phyloP scores from a whole-genome alignment of 208 protist species.

The Trypanosoma melophagium region DNA sequence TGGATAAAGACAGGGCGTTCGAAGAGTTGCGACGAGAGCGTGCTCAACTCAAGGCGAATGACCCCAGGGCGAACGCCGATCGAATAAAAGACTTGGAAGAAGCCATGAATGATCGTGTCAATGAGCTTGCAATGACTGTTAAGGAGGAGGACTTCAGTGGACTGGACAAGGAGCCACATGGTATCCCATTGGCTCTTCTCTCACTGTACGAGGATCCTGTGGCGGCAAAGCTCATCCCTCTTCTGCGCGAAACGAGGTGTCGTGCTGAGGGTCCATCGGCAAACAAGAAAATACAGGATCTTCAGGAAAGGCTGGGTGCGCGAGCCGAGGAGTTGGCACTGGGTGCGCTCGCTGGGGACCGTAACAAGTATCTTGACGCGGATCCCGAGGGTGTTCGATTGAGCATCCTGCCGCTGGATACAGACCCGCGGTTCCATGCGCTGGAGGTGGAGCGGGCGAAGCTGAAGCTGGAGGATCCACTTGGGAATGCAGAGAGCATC shows the following conservation, averaged over 20 bases:
- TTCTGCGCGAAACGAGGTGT: constrained; percentile 41
- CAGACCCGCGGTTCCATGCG: constrained; percentile 50
- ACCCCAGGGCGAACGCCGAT: constrained; percentile 57
- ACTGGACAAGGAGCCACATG: constrained; percentile 57
- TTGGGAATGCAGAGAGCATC: constrained; percentile 37
- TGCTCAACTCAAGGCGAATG: constrained; percentile 39
- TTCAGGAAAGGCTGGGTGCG: constrained; percentile 48
- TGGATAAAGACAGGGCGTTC: constrained; percentile 50
- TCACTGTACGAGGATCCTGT: constrained; percentile 47
- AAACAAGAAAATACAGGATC: constrained; percentile 33
- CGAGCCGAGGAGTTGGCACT: constrained; percentile 42
- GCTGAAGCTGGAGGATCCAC: constrained; percentile 46
- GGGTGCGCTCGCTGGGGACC: constrained; percentile 50
- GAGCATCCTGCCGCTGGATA: constrained; percentile 48
- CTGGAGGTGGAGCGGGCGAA: constrained; percentile 54
- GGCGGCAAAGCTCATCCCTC: constrained; percentile 41
- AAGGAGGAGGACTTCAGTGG: constrained; percentile 53
- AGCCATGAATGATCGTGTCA: constrained; percentile 52
- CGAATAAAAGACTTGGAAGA: constrained; percentile 49
- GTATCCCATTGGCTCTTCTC: constrained; percentile 65
- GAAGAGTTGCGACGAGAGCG: constrained; percentile 45
- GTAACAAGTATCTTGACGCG: constrained; percentile 51
- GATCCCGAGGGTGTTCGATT: constrained; percentile 61
- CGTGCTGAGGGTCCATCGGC: constrained; percentile 14
- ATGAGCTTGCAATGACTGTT: constrained; percentile 42